Evolutionary conservation across 176 grass and related monocot species (phyloP), one percentile per base, ranked within the genome.

Genomic region (Triticum dicoccoides): DNA sequence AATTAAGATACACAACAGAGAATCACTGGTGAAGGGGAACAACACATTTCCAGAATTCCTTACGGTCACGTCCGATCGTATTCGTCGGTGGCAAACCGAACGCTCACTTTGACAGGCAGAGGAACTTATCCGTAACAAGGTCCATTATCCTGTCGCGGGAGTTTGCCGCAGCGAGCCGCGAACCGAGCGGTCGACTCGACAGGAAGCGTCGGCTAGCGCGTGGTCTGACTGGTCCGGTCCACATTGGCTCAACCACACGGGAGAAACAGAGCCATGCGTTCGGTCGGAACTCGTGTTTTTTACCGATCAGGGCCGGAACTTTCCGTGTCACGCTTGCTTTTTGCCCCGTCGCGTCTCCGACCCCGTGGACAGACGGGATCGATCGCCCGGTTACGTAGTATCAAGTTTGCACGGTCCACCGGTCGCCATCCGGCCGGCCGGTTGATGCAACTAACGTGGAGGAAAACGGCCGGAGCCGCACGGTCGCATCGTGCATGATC

Each of bases 151-250:
- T 67, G 51, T 9, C 17, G 17, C 68, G 1, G 68, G 2, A 72
- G 80, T 68, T 69, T 82, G 68, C 12, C 33, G 12, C 77, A 68
- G 20, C 47, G 51, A 81, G 77, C 61, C 77, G 81, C 61, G 18
- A 27, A 4, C 11, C 69, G 21, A 67, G 17, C 65, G 39, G 61
- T 69, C 75, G 54, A 51, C 61, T 49, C 7, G 81, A 84, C 69
- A 49, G 45, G 71, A 44, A 61, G 1, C 1, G 58, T 66, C 0
- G 77, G 61, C 80, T 45, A 23, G 15, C 65, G 51, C 52, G 30
- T 34, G 20, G 65, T 23, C 24, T 8, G 61, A 42, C 66, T 34
- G 20, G 80, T 54, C 24, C 9, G 71, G 61, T 82, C 63, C 35
- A 59, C 32, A 6, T 73, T 73, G 82, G 68, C 27, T 77, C 61